Evolutionary conservation across 768 basidiomycete species (phyloP).

Genomic region (Mycena crocata): DNA sequence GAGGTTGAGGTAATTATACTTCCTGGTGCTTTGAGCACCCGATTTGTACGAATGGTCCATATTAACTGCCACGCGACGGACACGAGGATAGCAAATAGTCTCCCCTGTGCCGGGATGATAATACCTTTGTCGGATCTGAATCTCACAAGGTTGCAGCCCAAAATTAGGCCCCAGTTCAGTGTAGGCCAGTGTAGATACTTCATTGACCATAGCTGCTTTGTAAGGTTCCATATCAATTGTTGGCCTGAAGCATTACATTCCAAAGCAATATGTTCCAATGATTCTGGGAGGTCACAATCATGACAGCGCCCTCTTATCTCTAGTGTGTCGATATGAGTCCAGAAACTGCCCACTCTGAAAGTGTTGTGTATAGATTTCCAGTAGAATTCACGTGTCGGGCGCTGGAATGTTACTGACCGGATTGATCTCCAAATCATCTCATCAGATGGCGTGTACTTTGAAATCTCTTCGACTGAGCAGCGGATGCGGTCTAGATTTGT

Average conservation of each 20-base stretch:
- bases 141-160: too few relatives aligned
- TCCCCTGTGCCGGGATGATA: background rate
- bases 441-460: too few relatives aligned
- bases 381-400: slow-evolving; percentile 1
- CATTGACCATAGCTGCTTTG: background rate
- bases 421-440: slow-evolving; percentile 12
- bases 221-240: background rate
- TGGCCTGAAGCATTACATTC: background rate
- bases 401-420: background rate
- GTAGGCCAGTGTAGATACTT: background rate
- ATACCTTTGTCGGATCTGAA: background rate
- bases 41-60: background rate
- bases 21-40: background rate
- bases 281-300: background rate
- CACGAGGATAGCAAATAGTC: too few relatives aligned
- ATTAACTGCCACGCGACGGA: background rate
- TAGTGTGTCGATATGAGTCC: background rate
- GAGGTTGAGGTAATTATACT: background rate
- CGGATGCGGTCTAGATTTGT: background rate
- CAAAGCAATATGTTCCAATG: background rate
- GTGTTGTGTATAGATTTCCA: slow-evolving; percentile 15
- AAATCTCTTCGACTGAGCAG: too few relatives aligned
- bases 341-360: slow-evolving; percentile 7
- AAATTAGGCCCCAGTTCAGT: too few relatives aligned
- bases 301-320: slow-evolving; percentile 1